Base-by-base conservation (phyloP, 2,329 filamentous ascomycete species). In the Penicillium sp. region DNA sequence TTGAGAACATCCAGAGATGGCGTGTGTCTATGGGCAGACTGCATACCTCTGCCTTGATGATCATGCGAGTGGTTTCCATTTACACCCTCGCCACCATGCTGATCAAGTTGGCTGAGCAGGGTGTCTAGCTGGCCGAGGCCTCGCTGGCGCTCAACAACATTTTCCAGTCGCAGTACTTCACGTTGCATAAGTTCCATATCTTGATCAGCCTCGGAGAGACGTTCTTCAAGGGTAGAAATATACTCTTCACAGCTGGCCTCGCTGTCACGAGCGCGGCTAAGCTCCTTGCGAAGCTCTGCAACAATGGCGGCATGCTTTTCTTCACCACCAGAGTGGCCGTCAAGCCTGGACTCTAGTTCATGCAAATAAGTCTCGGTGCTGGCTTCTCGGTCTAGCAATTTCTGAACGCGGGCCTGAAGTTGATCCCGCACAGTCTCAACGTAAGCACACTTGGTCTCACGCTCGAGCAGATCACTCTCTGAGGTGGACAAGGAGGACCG, bases 121-220 rank as follows among this genome's bases (percentile, higher is more conserved):
- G 89, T 95, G 70, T 99, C 94, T 3, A 99, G 83, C 73, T 97
- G 96, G 39, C 94, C 94, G 3, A 99, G 84, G 70, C 92, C 97
- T 55, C 94, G 85, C 73, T 99, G 94, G 45, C 95, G 89, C 73
- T 97, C 93, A 48, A 99, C 86, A 7, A 99, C 91, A 72, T 96
- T 90, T 73, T 97, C 94, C 11, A 99, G 81, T 32, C 93, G 86
- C 67, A 97, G 90, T 59, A 99, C 90, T 68, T 99, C 94, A 34
- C 93, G 90, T 72, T 96, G 92, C 93, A 99, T 97, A 56, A 97
- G 79, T 71, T 97, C 94, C 60, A 90, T 86, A 69, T 99, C 94
- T 72, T 97, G 93, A 67, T 99, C 94, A 2, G 93, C 88, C 74
- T 99, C 94, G 0, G 94, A 94, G 8, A 99, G 83, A 21, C 93